Conservation (phyloP, 306 rosid species). For the Betula pendula region DNA sequence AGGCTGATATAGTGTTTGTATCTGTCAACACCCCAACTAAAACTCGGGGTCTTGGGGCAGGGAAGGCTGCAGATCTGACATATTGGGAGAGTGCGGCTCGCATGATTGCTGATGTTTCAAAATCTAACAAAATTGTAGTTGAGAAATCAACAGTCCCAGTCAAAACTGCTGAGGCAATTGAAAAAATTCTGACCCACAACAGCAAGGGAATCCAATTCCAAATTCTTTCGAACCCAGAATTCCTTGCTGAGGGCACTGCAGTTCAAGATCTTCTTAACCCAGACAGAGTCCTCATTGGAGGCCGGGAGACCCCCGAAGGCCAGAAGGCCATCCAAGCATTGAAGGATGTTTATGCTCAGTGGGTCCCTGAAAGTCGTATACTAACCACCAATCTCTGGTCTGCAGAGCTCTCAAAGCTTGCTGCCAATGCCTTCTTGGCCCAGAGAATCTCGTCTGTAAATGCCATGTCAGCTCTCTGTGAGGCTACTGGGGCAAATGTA, state of each 20-base stretch:
- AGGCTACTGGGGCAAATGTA: conserved; percentile 88
- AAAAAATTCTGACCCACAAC: conserved; percentile 90
- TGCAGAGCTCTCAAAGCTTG: conserved; percentile 91
- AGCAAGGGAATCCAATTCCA: conserved; percentile 80
- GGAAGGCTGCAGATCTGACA: conserved; percentile 91
- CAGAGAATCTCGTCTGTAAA: conserved; percentile 92
- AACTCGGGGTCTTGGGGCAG: conserved; percentile 90
- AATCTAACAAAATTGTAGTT: conserved; percentile 86
- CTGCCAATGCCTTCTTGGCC: conserved; percentile 96
- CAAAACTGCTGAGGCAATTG: conserved; percentile 96
- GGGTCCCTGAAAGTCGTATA: conserved; percentile 81
- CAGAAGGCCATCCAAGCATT: conserved; percentile 67
- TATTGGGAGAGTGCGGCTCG: conserved; percentile 99
- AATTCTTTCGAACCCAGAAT: conserved; percentile 89
- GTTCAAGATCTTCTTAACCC: conserved; percentile 80
- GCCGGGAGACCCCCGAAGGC: conserved; percentile 83
- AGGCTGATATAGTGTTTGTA: conserved; percentile 92
- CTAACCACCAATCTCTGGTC: conserved; percentile 95
- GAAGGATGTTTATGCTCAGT: conserved; percentile 78
- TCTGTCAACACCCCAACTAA: conserved; percentile 95
- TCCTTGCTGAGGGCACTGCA: conserved; percentile 97
- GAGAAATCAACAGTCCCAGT: conserved; percentile 98
- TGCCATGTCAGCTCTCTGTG: conserved; percentile 98
- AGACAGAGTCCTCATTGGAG: conserved; percentile 86
- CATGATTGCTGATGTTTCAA: conserved; percentile 91